Evolutionary conservation across 306 rosid species (phyloP).

Genomic region (Benincasa hispida): DNA sequence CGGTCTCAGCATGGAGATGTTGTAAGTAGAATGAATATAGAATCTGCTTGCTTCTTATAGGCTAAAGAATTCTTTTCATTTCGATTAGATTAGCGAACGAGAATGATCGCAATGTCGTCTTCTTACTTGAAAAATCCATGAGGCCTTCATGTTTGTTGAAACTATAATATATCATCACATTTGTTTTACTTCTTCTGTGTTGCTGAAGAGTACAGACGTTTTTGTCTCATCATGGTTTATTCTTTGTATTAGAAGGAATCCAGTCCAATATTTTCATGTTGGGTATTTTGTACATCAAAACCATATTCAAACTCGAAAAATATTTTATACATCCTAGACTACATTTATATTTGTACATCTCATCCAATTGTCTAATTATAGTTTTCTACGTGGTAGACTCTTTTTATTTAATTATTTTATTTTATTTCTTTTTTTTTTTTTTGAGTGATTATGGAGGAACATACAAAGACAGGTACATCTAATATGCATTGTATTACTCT

Average conservation of each 20-base stretch:
- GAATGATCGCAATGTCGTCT: not conserved
- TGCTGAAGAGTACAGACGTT: not conserved
- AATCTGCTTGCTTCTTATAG: not conserved
- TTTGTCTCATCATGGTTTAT: not conserved
- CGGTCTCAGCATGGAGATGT: slow-evolving; percentile 77
- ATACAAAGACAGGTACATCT: no score
- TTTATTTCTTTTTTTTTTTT: no score
- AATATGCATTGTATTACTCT: no score
- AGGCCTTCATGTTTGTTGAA: not conserved
- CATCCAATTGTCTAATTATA: no score
- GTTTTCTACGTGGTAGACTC: no score
- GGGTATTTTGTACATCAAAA: not conserved
- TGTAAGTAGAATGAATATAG: slow-evolving; percentile 30
- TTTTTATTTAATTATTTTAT: no score
- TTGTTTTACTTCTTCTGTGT: not conserved
- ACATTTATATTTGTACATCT: no score
- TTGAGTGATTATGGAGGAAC: no score
- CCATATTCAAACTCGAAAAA: not conserved
- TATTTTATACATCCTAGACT: no score
- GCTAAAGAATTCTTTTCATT: slow-evolving; percentile 1
- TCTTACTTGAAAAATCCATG: not conserved
- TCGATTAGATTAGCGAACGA: not conserved
- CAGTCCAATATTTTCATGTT: not conserved
- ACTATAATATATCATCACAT: not conserved
- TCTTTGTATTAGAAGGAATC: not conserved